These are phyloP conservation scores for Globisporangium solare DNA, from an alignment of 352 stramenopile genomes.

Conservation along the genomic window DNA sequence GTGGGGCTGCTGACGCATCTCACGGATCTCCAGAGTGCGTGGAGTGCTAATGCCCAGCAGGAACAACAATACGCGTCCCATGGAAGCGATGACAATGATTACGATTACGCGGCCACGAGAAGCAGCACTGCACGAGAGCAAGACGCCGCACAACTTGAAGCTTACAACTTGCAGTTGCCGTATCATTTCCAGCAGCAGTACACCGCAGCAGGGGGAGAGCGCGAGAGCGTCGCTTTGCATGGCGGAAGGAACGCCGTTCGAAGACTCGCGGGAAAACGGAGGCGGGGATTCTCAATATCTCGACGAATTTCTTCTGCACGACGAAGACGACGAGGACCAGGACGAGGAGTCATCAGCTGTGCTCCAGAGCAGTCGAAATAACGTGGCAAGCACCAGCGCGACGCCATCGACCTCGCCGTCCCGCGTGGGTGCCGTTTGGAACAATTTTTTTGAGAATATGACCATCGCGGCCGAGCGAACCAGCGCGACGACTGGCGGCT, in stretches of 20 bases:
- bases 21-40: slow-evolving; percentile 27
- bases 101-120: too few species aligned
- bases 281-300: too few species aligned
- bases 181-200: too few species aligned
- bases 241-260: too few species aligned
- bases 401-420: slow-evolving; percentile 24
- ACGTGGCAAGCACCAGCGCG: neutral
- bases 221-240: neutral
- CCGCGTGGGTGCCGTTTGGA: slow-evolving; percentile 66
- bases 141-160: neutral
- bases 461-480: slow-evolving; percentile 5
- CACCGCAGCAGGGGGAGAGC: neutral
- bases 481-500: neutral
- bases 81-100: slow-evolving; percentile 10
- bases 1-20: slow-evolving; percentile 32
- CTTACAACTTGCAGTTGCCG: too few species aligned
- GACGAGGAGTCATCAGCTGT: neutral
- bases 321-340: neutral
- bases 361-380: neutral
- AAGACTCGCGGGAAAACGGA: too few species aligned
- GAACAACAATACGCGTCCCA: neutral
- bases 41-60: slow-evolving; percentile 8
- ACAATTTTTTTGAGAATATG: slow-evolving; percentile 75
- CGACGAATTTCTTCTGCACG: neutral
- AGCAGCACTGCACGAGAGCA: slow-evolving; percentile 10